phyloP scores from a whole-genome alignment of 2,329 filamentous ascomycete genomes.

The Penicillium sp. region DNA sequence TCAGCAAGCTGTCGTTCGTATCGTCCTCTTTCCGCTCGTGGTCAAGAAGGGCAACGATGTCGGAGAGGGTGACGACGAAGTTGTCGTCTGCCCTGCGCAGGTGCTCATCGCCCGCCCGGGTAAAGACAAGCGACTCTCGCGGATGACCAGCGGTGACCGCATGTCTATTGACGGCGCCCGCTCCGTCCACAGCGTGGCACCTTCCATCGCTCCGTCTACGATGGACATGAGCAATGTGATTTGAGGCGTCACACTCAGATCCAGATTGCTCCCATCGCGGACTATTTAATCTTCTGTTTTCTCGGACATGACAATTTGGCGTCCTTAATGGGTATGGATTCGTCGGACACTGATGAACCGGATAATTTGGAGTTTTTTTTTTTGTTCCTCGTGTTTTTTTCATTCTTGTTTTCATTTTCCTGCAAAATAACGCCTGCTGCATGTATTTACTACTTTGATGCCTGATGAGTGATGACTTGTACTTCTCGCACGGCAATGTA shows the following conservation, averaged over 20 bases:
- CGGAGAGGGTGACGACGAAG: slow-evolving; percentile 86
- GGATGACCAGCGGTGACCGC: slow-evolving; percentile 41
- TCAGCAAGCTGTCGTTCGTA: slow-evolving; percentile 73
- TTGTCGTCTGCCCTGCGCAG: slow-evolving; percentile 92
- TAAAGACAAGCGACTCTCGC: slow-evolving; percentile 44
- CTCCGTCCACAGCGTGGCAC: slow-evolving; percentile 43
- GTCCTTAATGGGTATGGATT: slow-evolving; percentile 10
- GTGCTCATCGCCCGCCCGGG: slow-evolving; percentile 69
- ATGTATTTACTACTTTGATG: slow-evolving; percentile 30
- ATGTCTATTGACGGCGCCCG: slow-evolving; percentile 42
- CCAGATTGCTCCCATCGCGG: slow-evolving; percentile 13
- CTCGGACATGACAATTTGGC: slow-evolving; percentile 9
- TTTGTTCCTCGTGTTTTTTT: slow-evolving; percentile 11
- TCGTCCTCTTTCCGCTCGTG: slow-evolving; percentile 93
- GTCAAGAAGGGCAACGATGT: slow-evolving; percentile 92
- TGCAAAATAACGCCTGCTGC: slow-evolving; percentile 13
- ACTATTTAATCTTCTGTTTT: slow-evolving; percentile 5
- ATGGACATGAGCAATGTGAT: slow-evolving; percentile 47
- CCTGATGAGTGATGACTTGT: slow-evolving; percentile 30
- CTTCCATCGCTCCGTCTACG: slow-evolving; percentile 42
- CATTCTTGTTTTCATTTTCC: slow-evolving; percentile 5
- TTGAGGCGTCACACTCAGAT: slow-evolving; percentile 43
- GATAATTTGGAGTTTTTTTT: slow-evolving; percentile 16
- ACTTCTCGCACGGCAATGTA: slow-evolving; percentile 25
- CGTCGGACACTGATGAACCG: slow-evolving; percentile 2